Conservation (phyloP, 495 filamentous ascomycete species). For the Recurvomyces mirabilis region DNA sequence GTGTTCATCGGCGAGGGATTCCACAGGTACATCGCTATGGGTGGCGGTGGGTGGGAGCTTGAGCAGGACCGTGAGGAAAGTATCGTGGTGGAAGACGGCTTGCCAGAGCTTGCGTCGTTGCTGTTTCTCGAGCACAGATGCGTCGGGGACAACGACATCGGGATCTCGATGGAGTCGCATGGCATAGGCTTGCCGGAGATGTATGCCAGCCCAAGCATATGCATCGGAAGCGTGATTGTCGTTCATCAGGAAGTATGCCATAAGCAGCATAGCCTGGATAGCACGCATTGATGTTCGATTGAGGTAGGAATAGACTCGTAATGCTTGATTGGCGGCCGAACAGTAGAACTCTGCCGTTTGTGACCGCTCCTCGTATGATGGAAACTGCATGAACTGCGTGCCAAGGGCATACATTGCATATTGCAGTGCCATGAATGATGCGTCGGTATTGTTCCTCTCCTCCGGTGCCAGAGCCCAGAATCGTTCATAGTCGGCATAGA, state of each 20-base stretch:
- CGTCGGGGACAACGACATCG: conserved; percentile 51
- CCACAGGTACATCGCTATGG: conserved; percentile 58
- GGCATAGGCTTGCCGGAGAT: conserved; percentile 61
- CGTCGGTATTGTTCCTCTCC: conserved; percentile 44
- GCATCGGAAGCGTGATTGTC: conserved; percentile 66
- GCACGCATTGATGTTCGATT: conserved; percentile 53
- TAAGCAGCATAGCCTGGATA: conserved; percentile 62
- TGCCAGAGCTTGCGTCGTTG: conserved; percentile 64
- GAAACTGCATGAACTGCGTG: conserved; percentile 56
- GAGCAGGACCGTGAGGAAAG: conserved; percentile 63
- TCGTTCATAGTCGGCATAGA: conserved; percentile 57
- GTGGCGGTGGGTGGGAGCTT: conserved; percentile 60
- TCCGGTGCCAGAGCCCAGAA: conserved; percentile 48
- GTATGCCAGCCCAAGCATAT: conserved; percentile 61
- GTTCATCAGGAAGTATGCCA: conserved; percentile 67
- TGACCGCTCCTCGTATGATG: conserved; percentile 43
- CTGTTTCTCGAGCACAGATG: conserved; percentile 52
- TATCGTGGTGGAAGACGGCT: conserved; percentile 63
- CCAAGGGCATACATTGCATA: conserved; percentile 62
- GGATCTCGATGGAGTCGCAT: conserved; percentile 67
- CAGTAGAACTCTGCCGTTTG: conserved; percentile 65
- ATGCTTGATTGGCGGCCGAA: conserved; percentile 57
- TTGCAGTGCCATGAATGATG: conserved; percentile 50
- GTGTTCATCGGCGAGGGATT: conserved; percentile 42
- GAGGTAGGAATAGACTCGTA: conserved; percentile 56